Evolutionary conservation across 2,329 filamentous ascomycete genomes (phyloP), one percentile per base, ranked within the genome.

Genomic region (Colletotrichum camelliae): DNA sequence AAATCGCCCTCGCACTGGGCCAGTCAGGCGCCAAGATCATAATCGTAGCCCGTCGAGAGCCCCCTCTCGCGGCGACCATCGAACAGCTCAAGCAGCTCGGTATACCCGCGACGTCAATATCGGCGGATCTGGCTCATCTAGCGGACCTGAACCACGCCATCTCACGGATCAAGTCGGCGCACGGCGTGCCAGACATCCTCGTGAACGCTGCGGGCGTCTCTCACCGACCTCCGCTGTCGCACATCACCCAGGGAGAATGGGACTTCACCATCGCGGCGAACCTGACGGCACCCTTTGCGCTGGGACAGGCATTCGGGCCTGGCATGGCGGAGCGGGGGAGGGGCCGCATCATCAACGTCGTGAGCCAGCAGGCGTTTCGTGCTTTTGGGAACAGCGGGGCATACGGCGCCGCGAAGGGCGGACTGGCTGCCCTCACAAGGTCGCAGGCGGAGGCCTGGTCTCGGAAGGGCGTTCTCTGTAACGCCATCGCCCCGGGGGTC

Each of bases 401-500:
- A 0, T 84, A 84, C 10, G 81, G 83, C 6, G 82, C 79, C 1
- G 82, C 81, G 0, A 84, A 83, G 29, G 83, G 80, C 2, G 83
- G 82, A 0, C 78, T 84, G 6, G 72, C 83, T 0, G 80, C 81
- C 0, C 64, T 84, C 7, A 84, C 83, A 4, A 78, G 83, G 1
- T 82, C 82, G 0, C 83, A 84, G 62, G 82, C 83, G 1, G 83
- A 84, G 55, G 83, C 82, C 1, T 84, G 83, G 83, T 84, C 82
- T n/a, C 75, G 69, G 0, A 76, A 77, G 0, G 83, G 83, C 7
- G 83, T 84, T 6, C 33, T 84, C 0, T 84, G 83, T 37, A 84
- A 84, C 31, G 82, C 83, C 0, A 67, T 84, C 12, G 83, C 82
- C 1, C 83, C 83, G 0, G 83, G 82, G 0, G 57, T 84, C 0